phyloP scores from a whole-genome alignment of 306 rosid genomes.

The Begonia masoniana region DNA sequence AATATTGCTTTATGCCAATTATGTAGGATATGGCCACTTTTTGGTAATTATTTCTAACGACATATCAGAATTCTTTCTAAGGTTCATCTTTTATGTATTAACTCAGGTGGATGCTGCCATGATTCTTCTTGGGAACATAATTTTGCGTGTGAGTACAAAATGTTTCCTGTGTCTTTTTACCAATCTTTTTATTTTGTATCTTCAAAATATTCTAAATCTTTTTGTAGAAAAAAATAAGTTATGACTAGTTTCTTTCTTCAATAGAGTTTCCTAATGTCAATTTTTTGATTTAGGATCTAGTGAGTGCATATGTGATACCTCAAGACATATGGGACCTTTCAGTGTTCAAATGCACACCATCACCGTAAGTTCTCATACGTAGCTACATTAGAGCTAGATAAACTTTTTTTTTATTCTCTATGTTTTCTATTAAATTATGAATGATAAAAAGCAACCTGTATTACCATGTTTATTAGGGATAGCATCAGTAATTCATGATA shows the following conservation, averaged over 20 bases:
- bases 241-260: neutral
- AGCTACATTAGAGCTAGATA: neutral
- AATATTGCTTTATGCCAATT: too few relatives aligned
- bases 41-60: too few relatives aligned
- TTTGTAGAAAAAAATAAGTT: too few relatives aligned
- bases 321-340: conserved; percentile 92
- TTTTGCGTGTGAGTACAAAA: conserved; percentile 56
- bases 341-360: conserved; percentile 59
- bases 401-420: too few relatives aligned
- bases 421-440: too few relatives aligned
- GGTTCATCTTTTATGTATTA: neutral
- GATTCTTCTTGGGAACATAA: conserved; percentile 65
- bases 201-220: neutral
- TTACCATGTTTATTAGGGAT: too few relatives aligned
- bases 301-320: conserved; percentile 46
- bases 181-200: neutral
- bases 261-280: conserved; percentile 11
- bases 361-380: conserved; percentile 37
- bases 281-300: conserved; percentile 46
- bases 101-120: conserved; percentile 83
- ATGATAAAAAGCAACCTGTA: too few relatives aligned
- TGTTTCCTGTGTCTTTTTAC: conserved; percentile 7
- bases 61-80: too few relatives aligned
- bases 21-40: too few relatives aligned
- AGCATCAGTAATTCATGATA: too few relatives aligned